Percentiles rank a stretch among this genome's conserved stretches.
phyloP scores from a whole-genome alignment of 108 stramenopile genomes.

The Nitzschia inconspicua region DNA sequence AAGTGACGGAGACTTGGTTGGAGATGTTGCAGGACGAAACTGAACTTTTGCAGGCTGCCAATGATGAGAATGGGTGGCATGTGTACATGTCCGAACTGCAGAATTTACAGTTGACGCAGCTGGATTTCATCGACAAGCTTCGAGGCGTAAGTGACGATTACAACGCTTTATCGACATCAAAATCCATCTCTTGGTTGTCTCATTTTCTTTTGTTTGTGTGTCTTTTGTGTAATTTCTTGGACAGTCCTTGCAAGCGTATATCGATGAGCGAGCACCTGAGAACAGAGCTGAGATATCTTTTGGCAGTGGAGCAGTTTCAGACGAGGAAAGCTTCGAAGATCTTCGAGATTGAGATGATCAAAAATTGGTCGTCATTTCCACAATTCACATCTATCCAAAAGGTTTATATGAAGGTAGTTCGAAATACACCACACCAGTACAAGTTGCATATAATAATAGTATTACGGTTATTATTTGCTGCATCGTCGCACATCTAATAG shows the following conservation, averaged over 20 bases:
- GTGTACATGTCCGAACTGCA: slow-evolving; percentile 65
- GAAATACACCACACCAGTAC: too few species aligned
- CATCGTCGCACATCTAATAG: too few species aligned
- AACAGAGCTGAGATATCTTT: too few species aligned
- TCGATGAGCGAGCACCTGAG: too few species aligned
- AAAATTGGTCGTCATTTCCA: too few species aligned
- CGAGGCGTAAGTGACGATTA: slow-evolving; percentile 29
- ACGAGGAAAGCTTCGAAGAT: slow-evolving; percentile 39
- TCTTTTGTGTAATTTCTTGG: background rate
- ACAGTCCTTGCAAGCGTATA: slow-evolving; percentile 27
- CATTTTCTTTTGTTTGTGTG: background rate
- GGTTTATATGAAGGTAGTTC: too few species aligned
- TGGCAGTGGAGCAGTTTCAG: slow-evolving; percentile 15
- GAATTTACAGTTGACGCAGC: slow-evolving; percentile 46
- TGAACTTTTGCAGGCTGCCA: slow-evolving; percentile 64
- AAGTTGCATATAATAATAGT: too few species aligned
- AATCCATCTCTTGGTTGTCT: background rate
- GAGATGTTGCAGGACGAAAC: slow-evolving; percentile 74
- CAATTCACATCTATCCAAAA: too few species aligned
- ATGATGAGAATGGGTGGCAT: slow-evolving; percentile 62
- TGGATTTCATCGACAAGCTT: slow-evolving; percentile 49
- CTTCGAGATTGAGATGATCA: slow-evolving; percentile 31
- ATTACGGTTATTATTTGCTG: too few species aligned
- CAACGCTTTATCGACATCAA: background rate
- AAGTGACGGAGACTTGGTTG: slow-evolving; percentile 58